Base-by-base conservation (phyloP, 495 filamentous ascomycete genomes). In the Hypoxylon fuscum region DNA sequence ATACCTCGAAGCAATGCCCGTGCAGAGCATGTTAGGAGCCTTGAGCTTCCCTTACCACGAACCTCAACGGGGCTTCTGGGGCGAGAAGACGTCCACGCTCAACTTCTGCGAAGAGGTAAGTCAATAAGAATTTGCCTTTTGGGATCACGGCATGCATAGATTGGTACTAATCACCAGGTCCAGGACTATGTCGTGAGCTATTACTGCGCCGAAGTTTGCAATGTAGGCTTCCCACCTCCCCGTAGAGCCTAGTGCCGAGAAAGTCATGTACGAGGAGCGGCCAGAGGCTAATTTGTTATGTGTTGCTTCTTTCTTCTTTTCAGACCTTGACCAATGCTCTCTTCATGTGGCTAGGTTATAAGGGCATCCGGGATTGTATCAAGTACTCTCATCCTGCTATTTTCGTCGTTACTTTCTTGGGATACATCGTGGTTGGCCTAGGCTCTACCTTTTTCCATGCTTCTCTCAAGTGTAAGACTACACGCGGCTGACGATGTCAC, bases 21-120 rank as follows among this genome's bases (percentile, higher is more conserved):
- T 48, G 7, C 56, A 61, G 46, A 54, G 63, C 47, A 23, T 66
- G 41, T 35, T 78, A 75, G 63, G 79, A 34, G 45, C 25, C 27
- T 77, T 52, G 62, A 75, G 60, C 42, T 82, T 94, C 59, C 84
- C 88, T 18, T 97, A 96, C 72, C 86, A 89, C 37, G 81, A 80
- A 52, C 65, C 83, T 41, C 79, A 85, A 7, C 79, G 84, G 47
- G 93, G 93, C 23, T 90, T 87, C 72, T 97, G 93, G 93, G 85
- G 81, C 10, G 88, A 91, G 31, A 89, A 95, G 37, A 96, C 92
- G 0, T 93, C 91, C 15, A 97, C 93, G 0, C 69, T 97, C 55
- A 95, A 96, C 66, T 97, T 91, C 88, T 96, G 93, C 71, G 93
- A 96, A 84, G 92, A 96, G 84, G 90, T 92, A 74, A 55, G 75